Evolutionary conservation across 2,329 filamentous ascomycete species (phyloP).

Genomic region (Colletotrichum chrysophilum): DNA sequence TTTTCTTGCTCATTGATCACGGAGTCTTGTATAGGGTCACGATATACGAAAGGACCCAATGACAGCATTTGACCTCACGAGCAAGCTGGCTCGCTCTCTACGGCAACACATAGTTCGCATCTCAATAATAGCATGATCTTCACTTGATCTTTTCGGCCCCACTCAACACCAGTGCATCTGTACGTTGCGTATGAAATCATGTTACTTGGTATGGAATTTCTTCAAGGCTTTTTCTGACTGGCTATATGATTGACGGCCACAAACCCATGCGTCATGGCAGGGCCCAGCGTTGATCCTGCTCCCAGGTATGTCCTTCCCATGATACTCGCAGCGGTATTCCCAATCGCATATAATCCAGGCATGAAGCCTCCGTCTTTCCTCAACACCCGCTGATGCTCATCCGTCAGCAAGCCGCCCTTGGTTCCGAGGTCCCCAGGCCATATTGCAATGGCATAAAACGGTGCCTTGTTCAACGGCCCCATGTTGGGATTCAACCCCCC

Average conservation of each 20-base stretch:
- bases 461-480: constrained; percentile 26
- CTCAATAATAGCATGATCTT: not conserved
- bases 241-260: constrained; percentile 22
- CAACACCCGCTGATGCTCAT: constrained; percentile 33
- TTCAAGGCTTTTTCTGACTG: not conserved
- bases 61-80: not conserved
- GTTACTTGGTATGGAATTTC: not conserved
- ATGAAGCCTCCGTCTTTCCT: constrained; percentile 25
- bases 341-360: constrained; percentile 37
- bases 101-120: not conserved
- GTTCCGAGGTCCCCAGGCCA: constrained; percentile 42
- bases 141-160: not conserved
- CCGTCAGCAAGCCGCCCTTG: constrained; percentile 39
- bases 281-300: constrained; percentile 38
- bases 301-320: constrained; percentile 39
- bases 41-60: not conserved
- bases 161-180: not conserved
- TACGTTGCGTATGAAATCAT: not conserved
- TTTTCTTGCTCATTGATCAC: not conserved
- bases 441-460: constrained; percentile 33
- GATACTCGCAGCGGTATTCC: constrained; percentile 36
- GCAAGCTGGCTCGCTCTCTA: not conserved
- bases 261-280: constrained; percentile 39
- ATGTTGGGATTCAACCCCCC: not conserved
- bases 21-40: not conserved